Evolutionary conservation across 495 filamentous ascomycete species (phyloP), one percentile per base, ranked within the genome.

Genomic region (Penicillium angulare): DNA sequence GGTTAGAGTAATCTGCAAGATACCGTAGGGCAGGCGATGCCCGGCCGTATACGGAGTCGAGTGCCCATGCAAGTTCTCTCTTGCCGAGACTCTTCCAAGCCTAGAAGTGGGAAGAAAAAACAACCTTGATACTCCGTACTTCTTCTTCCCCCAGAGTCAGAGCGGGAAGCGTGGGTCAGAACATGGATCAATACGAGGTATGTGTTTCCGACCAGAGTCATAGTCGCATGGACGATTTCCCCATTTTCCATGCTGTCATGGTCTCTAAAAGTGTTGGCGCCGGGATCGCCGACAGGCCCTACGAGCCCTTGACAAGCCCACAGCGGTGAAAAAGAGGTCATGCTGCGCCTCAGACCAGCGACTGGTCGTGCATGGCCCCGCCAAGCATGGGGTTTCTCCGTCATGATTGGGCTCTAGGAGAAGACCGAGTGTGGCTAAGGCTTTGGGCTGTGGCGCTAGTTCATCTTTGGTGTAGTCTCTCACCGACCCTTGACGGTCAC

Each of bases 221-320:
- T 38, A 5, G 16, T 38, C n/a, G 15, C 15, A 23, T 10, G 17
- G 17, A 7, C 10, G 12, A 20, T 10, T 13, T 22, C 36, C 15
- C 20, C 13, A 5, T 22, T 29, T n/a, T n/a, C n/a, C 33, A 51
- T 27, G 32, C 6, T 23, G 41, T 31, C 44, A 35, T 15, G 31
- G 18, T 46, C 17, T 29, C n/a, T 38, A 18, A 8, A 15, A 33
- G 32, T 15, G 33, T 32, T 52, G 43, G 41, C 29, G 56, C 58
- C 58, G 58, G 58, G 50, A 54, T 53, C 54, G 54, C 58, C 58
- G 58, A 61, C 47, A 49, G 38, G 51, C 56, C 35, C 12, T n/a
- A n/a, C n/a, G n/a, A n/a, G n/a, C n/a, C n/a, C n/a, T n/a, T n/a
- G n/a, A n/a, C n/a, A n/a, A n/a, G n/a, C n/a, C n/a, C n/a, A n/a